phyloP scores from a whole-genome alignment of 2,329 filamentous ascomycete species.

The Fusarium staphyleae region DNA sequence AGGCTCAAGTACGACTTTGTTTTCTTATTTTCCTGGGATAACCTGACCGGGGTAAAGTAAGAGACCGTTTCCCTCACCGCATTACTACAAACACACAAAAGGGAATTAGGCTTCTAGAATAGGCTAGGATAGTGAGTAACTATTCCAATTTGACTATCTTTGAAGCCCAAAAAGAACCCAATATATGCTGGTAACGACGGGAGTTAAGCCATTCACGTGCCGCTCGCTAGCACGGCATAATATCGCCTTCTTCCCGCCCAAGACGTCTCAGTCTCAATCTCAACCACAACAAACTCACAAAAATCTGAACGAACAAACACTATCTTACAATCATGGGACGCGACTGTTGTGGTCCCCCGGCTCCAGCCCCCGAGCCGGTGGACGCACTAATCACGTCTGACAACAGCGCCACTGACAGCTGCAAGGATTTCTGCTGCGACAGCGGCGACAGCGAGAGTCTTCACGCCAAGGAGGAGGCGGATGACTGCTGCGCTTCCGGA shows the following conservation, averaged over 20 bases:
- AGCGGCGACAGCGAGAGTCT: neutral
- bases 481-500: constrained; percentile 4
- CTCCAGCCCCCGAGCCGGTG: neutral
- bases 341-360: constrained; percentile 26
- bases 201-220: neutral
- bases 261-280: neutral
- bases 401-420: constrained; percentile 1
- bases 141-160: too few species aligned
- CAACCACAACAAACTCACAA: neutral
- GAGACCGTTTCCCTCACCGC: too few species aligned
- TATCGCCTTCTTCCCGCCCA: neutral
- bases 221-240: neutral
- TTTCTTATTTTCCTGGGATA: too few species aligned
- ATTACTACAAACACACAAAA: too few species aligned
- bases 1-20: too few species aligned
- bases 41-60: too few species aligned
- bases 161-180: too few species aligned
- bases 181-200: neutral
- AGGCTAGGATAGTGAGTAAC: too few species aligned
- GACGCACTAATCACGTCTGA: neutral
- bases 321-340: constrained; percentile 18
- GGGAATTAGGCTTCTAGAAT: too few species aligned
- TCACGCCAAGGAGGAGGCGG: neutral
- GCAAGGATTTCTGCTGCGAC: constrained; percentile 17
- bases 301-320: neutral